Conservation (phyloP, 2,329 filamentous ascomycete species). For the Sclerotinia spermophila region DNA sequence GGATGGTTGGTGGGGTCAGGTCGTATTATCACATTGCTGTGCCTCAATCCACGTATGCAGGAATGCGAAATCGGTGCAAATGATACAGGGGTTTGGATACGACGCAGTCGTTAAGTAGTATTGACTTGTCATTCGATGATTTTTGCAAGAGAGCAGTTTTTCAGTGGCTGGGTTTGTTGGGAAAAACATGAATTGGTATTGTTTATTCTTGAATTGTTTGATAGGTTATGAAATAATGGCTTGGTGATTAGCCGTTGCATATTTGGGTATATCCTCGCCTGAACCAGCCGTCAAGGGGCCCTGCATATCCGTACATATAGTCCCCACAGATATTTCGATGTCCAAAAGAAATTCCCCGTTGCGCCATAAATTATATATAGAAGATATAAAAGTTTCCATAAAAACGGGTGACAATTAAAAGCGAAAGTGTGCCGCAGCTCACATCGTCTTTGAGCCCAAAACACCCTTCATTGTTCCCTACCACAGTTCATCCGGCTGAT, state of each 20-base stretch:
- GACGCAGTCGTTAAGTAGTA: not conserved
- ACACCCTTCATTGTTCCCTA: not conserved
- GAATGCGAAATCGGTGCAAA: not conserved
- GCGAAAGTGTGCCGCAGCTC: not conserved
- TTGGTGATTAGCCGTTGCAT: not conserved
- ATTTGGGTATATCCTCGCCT: not conserved
- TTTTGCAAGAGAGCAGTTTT: not conserved
- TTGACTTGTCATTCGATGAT: not conserved
- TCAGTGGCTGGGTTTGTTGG: not conserved
- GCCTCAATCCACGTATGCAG: not conserved
- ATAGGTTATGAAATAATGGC: not conserved
- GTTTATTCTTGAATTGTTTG: not conserved
- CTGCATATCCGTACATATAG: not conserved
- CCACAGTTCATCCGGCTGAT: constrained; percentile 14
- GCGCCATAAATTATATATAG: not conserved
- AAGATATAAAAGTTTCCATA: not conserved
- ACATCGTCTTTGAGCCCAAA: not conserved
- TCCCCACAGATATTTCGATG: not conserved
- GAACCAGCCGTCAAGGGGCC: not conserved
- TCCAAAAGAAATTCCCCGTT: not conserved
- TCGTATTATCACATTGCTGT: constrained; percentile 7
- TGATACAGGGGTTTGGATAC: not conserved
- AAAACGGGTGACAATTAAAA: not conserved
- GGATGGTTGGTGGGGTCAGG: not conserved
- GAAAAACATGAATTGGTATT: not conserved